Base-by-base conservation (phyloP, 1,139 yeast species). In the Blastobotrys apis region DNA sequence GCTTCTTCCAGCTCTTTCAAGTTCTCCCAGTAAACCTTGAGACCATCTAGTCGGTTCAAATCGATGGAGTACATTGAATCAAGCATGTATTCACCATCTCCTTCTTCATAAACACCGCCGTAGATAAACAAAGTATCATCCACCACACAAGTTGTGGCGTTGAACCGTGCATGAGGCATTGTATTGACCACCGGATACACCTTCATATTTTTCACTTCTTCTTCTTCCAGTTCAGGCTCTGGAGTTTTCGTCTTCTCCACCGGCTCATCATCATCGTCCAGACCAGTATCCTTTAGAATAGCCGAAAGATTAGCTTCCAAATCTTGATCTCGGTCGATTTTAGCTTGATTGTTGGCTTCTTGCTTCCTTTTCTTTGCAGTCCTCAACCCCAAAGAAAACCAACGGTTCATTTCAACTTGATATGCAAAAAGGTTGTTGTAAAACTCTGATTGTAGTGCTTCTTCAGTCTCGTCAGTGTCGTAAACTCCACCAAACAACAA, bases 381-480 rank as follows among this genome's bases (percentile, higher is more conserved):
- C 59, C 90, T 78, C 54, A 92, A 66, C 9, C 77, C 67, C 54
- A 88, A 66, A 15, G 84, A 77, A 58, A 80, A 85, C 98, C 98
- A 92, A 62, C 96, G 77, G 63, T 90, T 90, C 23, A 81, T 74
- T 55, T 88, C 97, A 21, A 82, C 72, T 52, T 90, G 95, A 62
- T 86, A 90, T 3, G 94, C 82, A 58, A 80, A 81, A 43, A 92
- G 67, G 51, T 81, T 81, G 60, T 90, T 88, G 68, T 77, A 92
- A 60, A 90, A 92, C 41, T 78, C 80, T 2, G 96, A 86, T 37
- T 84, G 94, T 52, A 92, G 69, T 43, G 84, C 78, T 63, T 92
- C 98, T 63, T 92, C 97, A 29, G 95, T 90, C 64, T 92, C 98
- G 54, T 88, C 96, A 50, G 77, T 84, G 65, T 92, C 98, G 59